Base-by-base conservation (phyloP, 495 filamentous ascomycete species). In the Sporormia fimetaria region DNA sequence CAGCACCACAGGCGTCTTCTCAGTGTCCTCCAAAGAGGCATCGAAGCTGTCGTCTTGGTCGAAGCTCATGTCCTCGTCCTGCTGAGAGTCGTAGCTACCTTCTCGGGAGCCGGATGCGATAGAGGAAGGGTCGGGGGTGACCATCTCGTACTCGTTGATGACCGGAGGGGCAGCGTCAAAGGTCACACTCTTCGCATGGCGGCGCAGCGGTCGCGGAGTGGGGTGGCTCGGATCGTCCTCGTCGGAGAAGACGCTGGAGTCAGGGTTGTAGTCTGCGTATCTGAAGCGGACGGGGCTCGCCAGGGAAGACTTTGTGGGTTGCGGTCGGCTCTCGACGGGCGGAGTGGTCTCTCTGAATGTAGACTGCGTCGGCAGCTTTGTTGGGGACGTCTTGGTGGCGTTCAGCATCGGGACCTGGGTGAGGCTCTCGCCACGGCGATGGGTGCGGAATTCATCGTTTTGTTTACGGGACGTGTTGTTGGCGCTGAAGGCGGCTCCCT, bases 91-190 rank as follows among this genome's bases (percentile, higher is more conserved):
- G 55, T 86, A 94, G 59, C 87, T 93, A 14, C 83, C 82, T 45
- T 93, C 83, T 18, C 87, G 78, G 4, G 87, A 94, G 36, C 76
- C 85, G 10, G 83, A 87, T 11, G 81, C 83, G 33, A 88, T 66
- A 1, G 82, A 96, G 4, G 92, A 95, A 11, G 84, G 73, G 59
- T 94, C 90, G 1, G 90, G 90, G 2, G 90, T 98, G 23, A 83
- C 79, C 83, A 94, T 87, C 63, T 95, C 90, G 56, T 96, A 98
- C 57, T 96, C 87, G 53, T 94, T 93, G 37, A 96, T 68, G 58
- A 90, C 81, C 21, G 90, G 92, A 16, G 90, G 88, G 0, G 85
- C 90, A 20, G 76, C 79, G 66, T 95, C 87, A 54, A 95, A 98
- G 1, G 85, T 96, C 20, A 98, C 90, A 50, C 86, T 94, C 63